These are phyloP conservation scores for Antrodiella citrinella DNA, from an alignment of 768 basidiomycete genomes.

Conservation along the genomic window DNA sequence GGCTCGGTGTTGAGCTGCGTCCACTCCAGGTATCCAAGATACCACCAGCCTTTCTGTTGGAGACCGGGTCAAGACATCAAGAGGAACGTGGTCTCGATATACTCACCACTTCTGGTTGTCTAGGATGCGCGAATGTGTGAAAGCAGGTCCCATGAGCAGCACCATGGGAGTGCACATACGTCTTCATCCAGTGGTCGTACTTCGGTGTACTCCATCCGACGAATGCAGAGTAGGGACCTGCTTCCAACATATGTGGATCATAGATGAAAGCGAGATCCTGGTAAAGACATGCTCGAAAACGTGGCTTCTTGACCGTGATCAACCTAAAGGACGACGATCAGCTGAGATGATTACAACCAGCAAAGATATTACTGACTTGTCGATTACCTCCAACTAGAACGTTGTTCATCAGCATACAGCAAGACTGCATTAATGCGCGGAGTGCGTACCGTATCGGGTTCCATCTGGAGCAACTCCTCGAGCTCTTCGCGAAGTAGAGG, in stretches of 20 bases:
- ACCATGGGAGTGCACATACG: not conserved
- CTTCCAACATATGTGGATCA: slow-evolving; percentile 3
- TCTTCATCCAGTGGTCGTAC: not conserved
- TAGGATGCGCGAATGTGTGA: not conserved
- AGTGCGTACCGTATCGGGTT: not conserved
- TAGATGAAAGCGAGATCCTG: not conserved
- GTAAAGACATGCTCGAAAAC: not conserved
- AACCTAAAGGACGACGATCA: too few relatives aligned
- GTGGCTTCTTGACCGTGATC: not conserved
- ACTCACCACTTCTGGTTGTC: not conserved
- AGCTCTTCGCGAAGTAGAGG: not conserved
- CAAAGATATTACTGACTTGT: too few relatives aligned
- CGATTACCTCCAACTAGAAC: too few relatives aligned
- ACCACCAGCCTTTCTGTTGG: slow-evolving; percentile 1
- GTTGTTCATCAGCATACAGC: too few relatives aligned
- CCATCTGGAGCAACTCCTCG: not conserved
- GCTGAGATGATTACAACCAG: too few relatives aligned
- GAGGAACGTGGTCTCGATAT: not conserved
- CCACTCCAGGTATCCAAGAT: slow-evolving; percentile 5
- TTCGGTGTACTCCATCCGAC: slow-evolving; percentile 2
- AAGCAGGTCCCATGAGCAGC: not conserved
- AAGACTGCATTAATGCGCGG: too few relatives aligned
- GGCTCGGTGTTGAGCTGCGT: too few relatives aligned
- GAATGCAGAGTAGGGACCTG: not conserved
- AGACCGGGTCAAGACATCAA: not conserved